Evolutionary conservation across 2,329 filamentous ascomycete genomes (phyloP).

Genomic region (Capronia epimyces): DNA sequence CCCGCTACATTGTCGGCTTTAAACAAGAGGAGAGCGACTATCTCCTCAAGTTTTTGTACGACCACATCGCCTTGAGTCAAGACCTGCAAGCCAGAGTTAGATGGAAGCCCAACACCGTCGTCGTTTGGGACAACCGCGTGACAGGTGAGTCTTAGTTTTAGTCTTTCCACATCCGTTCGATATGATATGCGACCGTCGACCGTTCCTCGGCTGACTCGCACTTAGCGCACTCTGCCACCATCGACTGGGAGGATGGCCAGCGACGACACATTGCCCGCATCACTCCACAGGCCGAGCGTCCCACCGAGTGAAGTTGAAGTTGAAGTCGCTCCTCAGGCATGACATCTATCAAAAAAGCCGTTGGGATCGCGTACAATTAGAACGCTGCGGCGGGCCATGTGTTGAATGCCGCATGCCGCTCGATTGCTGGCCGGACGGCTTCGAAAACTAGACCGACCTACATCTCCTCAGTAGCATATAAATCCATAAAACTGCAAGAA

Average conservation of each 20-base stretch:
- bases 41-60: constrained; percentile 45
- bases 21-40: constrained; percentile 45
- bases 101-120: constrained; percentile 48
- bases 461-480: constrained; percentile 9
- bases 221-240: constrained; percentile 43
- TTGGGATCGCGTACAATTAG: not conserved
- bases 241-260: constrained; percentile 50
- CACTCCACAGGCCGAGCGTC: constrained; percentile 49
- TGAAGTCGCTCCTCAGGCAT: not conserved
- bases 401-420: not conserved
- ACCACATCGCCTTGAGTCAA: constrained; percentile 44
- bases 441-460: constrained; percentile 10
- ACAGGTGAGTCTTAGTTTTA: constrained; percentile 10
- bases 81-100: constrained; percentile 46
- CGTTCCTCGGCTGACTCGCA: constrained; percentile 34
- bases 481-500: constrained; percentile 4
- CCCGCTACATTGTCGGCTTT: constrained; percentile 44
- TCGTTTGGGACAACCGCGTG: constrained; percentile 31
- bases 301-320: constrained; percentile 39
- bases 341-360: not conserved
- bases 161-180: not conserved
- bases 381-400: not conserved
- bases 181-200: no score
- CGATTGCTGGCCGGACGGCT: not conserved
- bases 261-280: constrained; percentile 50